These are phyloP conservation scores for Carnegiea gigantea DNA, from an alignment of 179 eudicot genomes.

Conservation along the genomic window DNA sequence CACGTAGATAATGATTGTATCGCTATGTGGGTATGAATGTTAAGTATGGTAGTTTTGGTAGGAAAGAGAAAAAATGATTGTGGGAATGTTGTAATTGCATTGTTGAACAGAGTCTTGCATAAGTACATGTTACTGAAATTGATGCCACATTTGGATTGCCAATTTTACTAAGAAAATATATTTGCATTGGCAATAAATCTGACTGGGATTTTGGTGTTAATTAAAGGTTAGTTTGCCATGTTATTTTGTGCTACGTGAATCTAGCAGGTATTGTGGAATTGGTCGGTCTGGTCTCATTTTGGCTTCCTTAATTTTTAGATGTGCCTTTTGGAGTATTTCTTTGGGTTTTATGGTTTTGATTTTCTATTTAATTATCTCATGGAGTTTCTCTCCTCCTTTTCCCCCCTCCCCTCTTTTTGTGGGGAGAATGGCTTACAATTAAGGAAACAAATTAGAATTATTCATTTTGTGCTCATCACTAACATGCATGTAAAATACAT, in stretches of 20 bases:
- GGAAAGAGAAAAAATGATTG: conserved; percentile 18
- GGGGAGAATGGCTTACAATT: too few species aligned
- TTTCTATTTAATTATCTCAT: too few species aligned
- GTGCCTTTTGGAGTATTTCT: neutral
- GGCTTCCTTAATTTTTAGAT: neutral
- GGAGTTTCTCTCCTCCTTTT: neutral
- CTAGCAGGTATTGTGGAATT: conserved; percentile 60
- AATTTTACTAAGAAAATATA: neutral
- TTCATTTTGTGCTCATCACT: too few species aligned
- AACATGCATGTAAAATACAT: too few species aligned
- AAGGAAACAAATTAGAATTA: too few species aligned
- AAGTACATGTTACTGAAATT: conserved; percentile 34
- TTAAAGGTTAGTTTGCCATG: conserved; percentile 33
- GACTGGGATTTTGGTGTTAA: conserved; percentile 36
- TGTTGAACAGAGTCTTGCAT: conserved; percentile 8
- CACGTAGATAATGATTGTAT: too few species aligned
- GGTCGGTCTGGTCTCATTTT: conserved; percentile 40
- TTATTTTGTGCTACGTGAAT: conserved; percentile 38
- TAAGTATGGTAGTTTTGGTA: neutral
- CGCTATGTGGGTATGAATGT: too few species aligned
- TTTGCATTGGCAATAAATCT: conserved; percentile 6
- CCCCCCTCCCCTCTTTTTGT: neutral
- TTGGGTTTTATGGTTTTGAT: too few species aligned
- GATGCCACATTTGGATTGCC: conserved; percentile 37
- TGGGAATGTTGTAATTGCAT: neutral